Percentiles rank a stretch among this genome's conserved stretches.
Conservation (phyloP, 2,329 filamentous ascomycete genomes). For the Dactylellina cionopaga region DNA sequence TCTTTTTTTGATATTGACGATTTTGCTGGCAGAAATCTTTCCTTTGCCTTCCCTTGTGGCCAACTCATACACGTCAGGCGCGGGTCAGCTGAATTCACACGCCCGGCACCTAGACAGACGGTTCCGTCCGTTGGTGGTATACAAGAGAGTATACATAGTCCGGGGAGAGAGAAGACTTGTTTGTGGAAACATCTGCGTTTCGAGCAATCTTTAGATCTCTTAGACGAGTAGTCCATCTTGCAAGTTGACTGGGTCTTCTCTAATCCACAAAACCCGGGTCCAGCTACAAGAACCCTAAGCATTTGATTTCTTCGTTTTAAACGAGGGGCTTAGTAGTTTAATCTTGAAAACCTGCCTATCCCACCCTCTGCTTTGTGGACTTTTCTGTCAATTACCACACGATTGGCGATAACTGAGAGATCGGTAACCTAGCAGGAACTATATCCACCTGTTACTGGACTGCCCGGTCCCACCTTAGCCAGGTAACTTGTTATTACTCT, state of each 20-base stretch:
- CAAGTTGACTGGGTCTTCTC: constrained; percentile 47
- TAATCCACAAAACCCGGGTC: constrained; percentile 35
- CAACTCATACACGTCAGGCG: constrained; percentile 52
- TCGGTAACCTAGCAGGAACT: constrained; percentile 45
- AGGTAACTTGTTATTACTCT: constrained; percentile 51
- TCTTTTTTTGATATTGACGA: constrained; percentile 37
- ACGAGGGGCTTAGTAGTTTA: constrained; percentile 51
- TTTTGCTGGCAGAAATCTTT: constrained; percentile 44
- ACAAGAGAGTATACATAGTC: constrained; percentile 37
- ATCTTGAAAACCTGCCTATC: constrained; percentile 50
- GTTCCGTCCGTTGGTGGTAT: constrained; percentile 32
- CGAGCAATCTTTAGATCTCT: constrained; percentile 46
- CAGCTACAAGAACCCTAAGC: constrained; percentile 40
- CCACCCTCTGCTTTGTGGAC: constrained; percentile 43
- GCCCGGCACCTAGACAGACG: constrained; percentile 28
- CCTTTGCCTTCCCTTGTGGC: constrained; percentile 38
- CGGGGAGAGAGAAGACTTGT: constrained; percentile 36
- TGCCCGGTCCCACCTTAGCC: constrained; percentile 51
- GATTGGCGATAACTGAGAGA: constrained; percentile 51
- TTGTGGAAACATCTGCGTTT: constrained; percentile 52
- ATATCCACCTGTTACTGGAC: constrained; percentile 45
- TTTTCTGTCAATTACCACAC: constrained; percentile 51
- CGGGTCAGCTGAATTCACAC: constrained; percentile 52
- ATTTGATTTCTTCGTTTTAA: constrained; percentile 47
- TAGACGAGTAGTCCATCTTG: constrained; percentile 44